Percentiles rank a stretch among this genome's conserved stretches.
Conservation (phyloP, 2,329 filamentous ascomycete genomes). For the Knoxdaviesia capensis region DNA sequence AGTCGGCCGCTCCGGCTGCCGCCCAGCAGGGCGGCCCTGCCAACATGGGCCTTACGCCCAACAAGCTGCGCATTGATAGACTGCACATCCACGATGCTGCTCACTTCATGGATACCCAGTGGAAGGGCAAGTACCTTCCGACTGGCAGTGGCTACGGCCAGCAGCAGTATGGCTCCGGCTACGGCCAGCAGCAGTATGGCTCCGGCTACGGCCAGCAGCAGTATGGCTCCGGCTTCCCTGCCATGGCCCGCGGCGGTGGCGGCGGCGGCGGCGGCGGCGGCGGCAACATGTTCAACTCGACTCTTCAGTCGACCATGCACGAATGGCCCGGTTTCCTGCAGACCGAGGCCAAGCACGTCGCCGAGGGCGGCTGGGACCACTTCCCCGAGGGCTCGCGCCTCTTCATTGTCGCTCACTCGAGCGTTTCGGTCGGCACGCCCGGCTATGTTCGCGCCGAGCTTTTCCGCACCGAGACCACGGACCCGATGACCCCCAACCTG, state of each 20-base stretch:
- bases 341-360: slow-evolving; percentile 56
- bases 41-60: no score
- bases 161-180: slow-evolving; percentile 11
- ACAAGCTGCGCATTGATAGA: slow-evolving; percentile 7
- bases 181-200: slow-evolving; percentile 10
- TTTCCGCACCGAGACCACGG: no score
- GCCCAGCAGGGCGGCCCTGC: no score
- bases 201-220: slow-evolving; percentile 8
- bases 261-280: no score
- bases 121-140: no score
- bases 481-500: no score
- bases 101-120: neutral
- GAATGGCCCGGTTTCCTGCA: slow-evolving; percentile 34
- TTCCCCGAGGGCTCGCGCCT: slow-evolving; percentile 61
- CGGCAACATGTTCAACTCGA: neutral
- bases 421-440: slow-evolving; percentile 15
- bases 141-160: neutral
- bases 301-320: neutral
- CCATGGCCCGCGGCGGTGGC: neutral
- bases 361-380: slow-evolving; percentile 61
- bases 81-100: neutral
- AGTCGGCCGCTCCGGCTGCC: no score
- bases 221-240: slow-evolving; percentile 8
- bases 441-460: slow-evolving; percentile 17
- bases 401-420: slow-evolving; percentile 47